Evolutionary conservation across 345 rosid genomes (phyloP), one percentile per base, ranked within the genome.

Genomic region (Punica granatum): DNA sequence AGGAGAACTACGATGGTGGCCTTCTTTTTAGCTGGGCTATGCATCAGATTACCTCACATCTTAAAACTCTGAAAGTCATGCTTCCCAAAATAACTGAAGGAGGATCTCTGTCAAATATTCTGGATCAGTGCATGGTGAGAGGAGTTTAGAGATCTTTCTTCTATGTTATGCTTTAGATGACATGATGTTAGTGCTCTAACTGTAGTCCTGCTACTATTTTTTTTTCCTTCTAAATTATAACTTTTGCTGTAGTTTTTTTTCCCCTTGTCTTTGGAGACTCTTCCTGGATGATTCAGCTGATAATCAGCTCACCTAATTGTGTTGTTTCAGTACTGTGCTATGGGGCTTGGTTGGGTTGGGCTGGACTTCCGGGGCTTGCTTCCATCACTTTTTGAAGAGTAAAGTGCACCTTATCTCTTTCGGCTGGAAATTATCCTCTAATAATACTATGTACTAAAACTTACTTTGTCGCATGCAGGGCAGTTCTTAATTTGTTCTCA

Each of bases 1-100:
- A 91, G 82, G 96, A 89, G 81, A 88, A 88, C 73, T 88, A 85
- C 60, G 98, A 91, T 72, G 92, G 99, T 37, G 98, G 97, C 54
- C 93, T 94, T 77, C 89, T 94, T 71, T 91, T 89, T 74, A 86
- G 95, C 75, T 94, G 99, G 97, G 92, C 96, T 64, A 91, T 94
- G 99, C 98, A 91, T 85, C 98, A 94, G 78, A 85, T 94, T 67
- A 91, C 93, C 58, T 83, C 96, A 49, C 96, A 94, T 82, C 93
- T 94, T 73, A 91, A 94, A 78, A 94, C 92, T 75, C 90, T 91
- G 39, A 89, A 91, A 80, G 62, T 89, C 71, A 86, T 88, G 97
- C 99, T 94, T 63, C 97, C 96, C 28, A 89, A 89, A 87, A 86
- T 94, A 80, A 89, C 93, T 41, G 99, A 94, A 76, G 98, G 99